Evolutionary conservation across 73 alveolate genomes (phyloP).

Genomic region (Tetrahymena elliotti): DNA sequence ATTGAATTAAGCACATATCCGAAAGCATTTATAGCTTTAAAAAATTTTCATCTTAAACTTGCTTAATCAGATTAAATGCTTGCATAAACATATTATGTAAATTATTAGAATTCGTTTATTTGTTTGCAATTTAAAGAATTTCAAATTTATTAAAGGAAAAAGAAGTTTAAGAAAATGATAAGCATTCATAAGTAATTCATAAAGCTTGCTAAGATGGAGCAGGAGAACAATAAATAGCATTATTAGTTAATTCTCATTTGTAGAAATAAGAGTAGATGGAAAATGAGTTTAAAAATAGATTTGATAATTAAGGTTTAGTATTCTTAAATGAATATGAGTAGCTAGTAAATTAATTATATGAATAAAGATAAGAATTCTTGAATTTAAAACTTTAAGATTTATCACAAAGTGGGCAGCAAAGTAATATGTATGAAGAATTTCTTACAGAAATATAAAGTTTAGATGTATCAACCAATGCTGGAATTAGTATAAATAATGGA

Average conservation of each 20-base stretch:
- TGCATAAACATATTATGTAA: neutral
- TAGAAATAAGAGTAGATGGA: neutral
- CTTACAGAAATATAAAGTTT: neutral
- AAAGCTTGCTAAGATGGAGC: neutral
- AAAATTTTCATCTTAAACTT: neutral
- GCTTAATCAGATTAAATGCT: neutral
- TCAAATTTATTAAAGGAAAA: neutral
- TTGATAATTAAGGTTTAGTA: neutral
- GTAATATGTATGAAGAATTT: neutral
- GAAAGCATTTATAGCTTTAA: neutral
- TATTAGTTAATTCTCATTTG: neutral
- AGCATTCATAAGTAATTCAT: neutral
- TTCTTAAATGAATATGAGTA: neutral
- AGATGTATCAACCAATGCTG: neutral
- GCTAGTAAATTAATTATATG: neutral
- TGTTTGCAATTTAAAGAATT: neutral
- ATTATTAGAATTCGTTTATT: neutral
- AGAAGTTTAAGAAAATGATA: neutral
- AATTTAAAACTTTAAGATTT: neutral
- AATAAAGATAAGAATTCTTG: neutral
- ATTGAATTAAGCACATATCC: neutral
- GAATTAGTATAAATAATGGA: neutral
- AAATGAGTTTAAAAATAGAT: neutral
- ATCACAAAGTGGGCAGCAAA: neutral
- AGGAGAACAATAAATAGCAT: neutral